A percentile compares a stretch with the other conserved stretches of the same genome.
Conservation (phyloP, 768 basidiomycete species). For the Clitopilus passeckerianus region DNA sequence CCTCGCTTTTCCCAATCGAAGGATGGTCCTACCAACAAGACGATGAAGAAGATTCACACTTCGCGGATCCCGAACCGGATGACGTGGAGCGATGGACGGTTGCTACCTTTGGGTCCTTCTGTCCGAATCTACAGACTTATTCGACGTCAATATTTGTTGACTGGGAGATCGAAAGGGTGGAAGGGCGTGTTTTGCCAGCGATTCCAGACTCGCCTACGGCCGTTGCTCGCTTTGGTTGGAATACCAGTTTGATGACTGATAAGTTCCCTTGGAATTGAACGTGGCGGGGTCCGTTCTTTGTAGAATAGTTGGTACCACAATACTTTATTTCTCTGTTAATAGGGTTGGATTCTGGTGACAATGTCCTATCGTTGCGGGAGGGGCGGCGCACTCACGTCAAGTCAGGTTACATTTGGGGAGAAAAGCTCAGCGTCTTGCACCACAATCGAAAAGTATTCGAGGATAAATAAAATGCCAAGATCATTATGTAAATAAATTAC, state of each 20-base stretch:
- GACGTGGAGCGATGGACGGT: neutral
- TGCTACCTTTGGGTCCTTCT: neutral
- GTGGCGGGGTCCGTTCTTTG: too few species aligned
- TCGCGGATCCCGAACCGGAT: neutral
- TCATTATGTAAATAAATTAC: too few species aligned
- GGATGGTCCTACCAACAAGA: neutral
- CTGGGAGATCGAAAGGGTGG: neutral
- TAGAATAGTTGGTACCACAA: too few species aligned
- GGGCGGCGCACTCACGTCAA: too few species aligned
- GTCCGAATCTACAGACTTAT: neutral
- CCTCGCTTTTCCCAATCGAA: neutral
- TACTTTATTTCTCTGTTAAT: too few species aligned
- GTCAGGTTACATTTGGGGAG: too few species aligned
- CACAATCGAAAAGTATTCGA: too few species aligned
- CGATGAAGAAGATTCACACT: neutral
- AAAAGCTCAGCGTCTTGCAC: too few species aligned
- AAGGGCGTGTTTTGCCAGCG: neutral
- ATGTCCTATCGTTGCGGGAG: too few species aligned
- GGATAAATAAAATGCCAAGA: too few species aligned
- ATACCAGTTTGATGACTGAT: neutral
- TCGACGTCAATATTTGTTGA: neutral
- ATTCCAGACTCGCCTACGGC: neutral
- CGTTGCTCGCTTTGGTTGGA: neutral
- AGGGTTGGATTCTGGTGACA: too few species aligned
- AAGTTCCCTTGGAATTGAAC: neutral